Percentiles rank a stretch among this genome's conserved stretches.
These are phyloP conservation scores for Exophiala sp. DNA, from an alignment of 2,329 filamentous ascomycete genomes.

Conservation along the genomic window DNA sequence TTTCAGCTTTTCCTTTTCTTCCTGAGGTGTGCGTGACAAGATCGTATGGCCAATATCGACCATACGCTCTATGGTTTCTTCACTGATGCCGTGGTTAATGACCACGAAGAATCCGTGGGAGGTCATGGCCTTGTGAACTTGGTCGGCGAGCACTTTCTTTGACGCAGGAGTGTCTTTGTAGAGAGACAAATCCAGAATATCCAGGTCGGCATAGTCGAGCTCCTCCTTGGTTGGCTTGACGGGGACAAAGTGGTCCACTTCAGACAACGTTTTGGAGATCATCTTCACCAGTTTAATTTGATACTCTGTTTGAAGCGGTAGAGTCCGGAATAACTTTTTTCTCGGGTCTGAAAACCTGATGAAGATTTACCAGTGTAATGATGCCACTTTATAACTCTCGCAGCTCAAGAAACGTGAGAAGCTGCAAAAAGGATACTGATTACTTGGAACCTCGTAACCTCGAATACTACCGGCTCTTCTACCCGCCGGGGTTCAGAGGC, in stretches of 20 bases:
- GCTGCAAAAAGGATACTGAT: no score
- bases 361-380: no score
- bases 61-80: constrained; percentile 59
- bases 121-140: constrained; percentile 1
- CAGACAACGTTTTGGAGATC: not conserved
- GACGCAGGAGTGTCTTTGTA: not conserved
- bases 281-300: no score
- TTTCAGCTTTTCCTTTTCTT: constrained; percentile 55
- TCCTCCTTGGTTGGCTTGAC: not conserved
- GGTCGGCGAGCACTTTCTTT: not conserved
- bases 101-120: constrained; percentile 57
- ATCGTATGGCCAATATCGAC: constrained; percentile 59
- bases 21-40: constrained; percentile 54
- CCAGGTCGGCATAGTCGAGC: constrained; percentile 2
- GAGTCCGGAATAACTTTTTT: no score
- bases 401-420: no score
- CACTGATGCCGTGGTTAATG: constrained; percentile 58
- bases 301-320: no score
- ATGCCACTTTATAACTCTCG: no score
- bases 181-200: constrained; percentile 1
- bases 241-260: not conserved
- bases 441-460: no score
- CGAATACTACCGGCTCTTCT: no score
- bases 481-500: no score
- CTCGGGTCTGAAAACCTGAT: no score